Evolutionary conservation across 1,284 basidiomycete genomes (phyloP), one percentile per base, ranked within the genome.

Genomic region (Gymnopus androsaceus): DNA sequence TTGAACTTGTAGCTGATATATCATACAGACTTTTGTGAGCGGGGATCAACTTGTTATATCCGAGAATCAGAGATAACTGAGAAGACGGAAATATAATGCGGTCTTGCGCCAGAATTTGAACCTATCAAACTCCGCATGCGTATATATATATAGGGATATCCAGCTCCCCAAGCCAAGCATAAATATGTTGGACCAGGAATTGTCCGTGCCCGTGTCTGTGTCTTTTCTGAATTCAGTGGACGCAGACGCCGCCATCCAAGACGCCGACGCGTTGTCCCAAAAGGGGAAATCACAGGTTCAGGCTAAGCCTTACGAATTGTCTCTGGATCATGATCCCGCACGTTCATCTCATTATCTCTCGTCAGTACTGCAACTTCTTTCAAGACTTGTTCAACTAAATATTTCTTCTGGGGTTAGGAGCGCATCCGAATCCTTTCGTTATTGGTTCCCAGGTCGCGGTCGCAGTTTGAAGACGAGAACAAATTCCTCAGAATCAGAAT

Each of bases 271-370:
- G 27, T 19, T 21, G 36, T 51, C 27, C 49, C 49, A 40, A 51
- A 51, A 51, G 49, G 49, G 19, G 51, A 33, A 53, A 19, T 17
- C 30, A 33, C 40, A 45, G 51, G 21, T 37, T 48, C 31, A 27
- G 41, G 28, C 7, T 50, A 14, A 27, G 27, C 7, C 33, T 21
- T 50, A 34, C 4, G 23, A 49, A 49, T 30, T 25, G 14, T 25
- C n/a, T 41, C 38, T 41, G 15, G 7, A 49, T 38, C 47, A 36
- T 46, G 44, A 46, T 46, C 27, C 44, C 31, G 44, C 44, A 46
- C 44, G 11, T 17, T n/a, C 44, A 46, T 46, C 41, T 42, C 46
- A 41, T 41, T 30, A 21, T 38, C 33, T 34, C 34, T 50, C 25
- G 47, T 38, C 31, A 37, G 31, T 25, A 17, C 4, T 25, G 12